Conservation (phyloP, 306 rosid genomes). For the Cicer judaicum region DNA sequence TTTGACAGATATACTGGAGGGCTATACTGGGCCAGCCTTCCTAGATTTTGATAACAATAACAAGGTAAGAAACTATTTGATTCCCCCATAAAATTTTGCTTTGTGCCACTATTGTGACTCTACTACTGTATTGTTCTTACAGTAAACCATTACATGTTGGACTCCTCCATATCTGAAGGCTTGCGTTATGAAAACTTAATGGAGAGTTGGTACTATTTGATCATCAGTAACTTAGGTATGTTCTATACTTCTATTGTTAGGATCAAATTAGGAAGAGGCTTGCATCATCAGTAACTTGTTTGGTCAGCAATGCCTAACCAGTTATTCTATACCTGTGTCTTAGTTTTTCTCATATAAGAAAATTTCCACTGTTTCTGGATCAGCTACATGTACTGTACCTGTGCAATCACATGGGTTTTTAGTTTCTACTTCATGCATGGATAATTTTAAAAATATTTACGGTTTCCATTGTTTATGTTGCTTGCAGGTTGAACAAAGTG, state of each 20-base stretch:
- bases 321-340: too few relatives aligned
- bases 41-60: constrained; percentile 65
- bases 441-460: background rate
- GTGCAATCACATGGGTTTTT: background rate
- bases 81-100: constrained; percentile 22
- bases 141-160: constrained; percentile 74
- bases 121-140: constrained; percentile 39
- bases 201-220: constrained; percentile 46
- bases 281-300: too few relatives aligned
- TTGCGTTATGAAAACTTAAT: constrained; percentile 78
- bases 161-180: constrained; percentile 74
- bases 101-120: constrained; percentile 39
- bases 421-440: background rate
- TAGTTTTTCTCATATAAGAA: too few relatives aligned
- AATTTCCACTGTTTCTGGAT: too few relatives aligned
- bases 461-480: constrained; percentile 29
- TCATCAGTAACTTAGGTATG: constrained; percentile 39
- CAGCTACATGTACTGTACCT: background rate
- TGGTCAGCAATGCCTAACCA: too few relatives aligned
- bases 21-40: constrained; percentile 77
- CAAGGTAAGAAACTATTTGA: constrained; percentile 59
- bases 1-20: constrained; percentile 81
- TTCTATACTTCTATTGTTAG: constrained; percentile 18
- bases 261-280: constrained; percentile 26
- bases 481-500: constrained; percentile 58